phyloP scores from a whole-genome alignment of 2,329 filamentous ascomycete genomes.

The Monilinia fructicola region DNA sequence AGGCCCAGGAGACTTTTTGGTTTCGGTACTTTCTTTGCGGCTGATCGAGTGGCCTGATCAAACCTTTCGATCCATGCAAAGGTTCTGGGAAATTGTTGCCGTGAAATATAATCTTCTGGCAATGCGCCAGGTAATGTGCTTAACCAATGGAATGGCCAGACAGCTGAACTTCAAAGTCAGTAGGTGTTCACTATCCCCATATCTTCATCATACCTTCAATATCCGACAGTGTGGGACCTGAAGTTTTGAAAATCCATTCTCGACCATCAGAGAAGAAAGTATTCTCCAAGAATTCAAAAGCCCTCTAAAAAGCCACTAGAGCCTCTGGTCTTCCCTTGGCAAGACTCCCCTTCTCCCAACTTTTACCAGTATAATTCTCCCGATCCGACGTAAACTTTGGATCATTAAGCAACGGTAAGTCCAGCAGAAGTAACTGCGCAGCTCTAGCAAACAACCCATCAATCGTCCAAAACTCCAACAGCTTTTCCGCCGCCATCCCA shows the following conservation, averaged over 20 bases:
- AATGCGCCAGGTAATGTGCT: constrained; percentile 55
- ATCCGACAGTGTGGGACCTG: constrained; percentile 59
- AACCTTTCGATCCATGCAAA: constrained; percentile 68
- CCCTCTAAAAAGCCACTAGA: constrained; percentile 53
- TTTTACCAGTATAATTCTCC: constrained; percentile 46
- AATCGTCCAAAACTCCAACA: constrained; percentile 56
- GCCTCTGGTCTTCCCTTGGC: constrained; percentile 53
- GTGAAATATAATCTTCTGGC: constrained; percentile 52
- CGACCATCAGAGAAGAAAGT: constrained; percentile 65
- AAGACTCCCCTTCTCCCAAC: constrained; percentile 44
- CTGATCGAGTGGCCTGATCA: constrained; percentile 47
- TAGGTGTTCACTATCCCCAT: background rate
- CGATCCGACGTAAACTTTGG: constrained; percentile 60
- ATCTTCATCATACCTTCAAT: constrained; percentile 53
- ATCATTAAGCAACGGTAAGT: constrained; percentile 48
- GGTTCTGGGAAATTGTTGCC: constrained; percentile 55
- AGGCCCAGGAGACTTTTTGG: constrained; percentile 51
- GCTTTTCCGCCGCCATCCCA: constrained; percentile 46
- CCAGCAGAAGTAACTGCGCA: background rate
- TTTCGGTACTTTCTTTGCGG: constrained; percentile 43
- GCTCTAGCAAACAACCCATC: constrained; percentile 42
- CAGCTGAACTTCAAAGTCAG: constrained; percentile 33
- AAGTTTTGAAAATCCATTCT: constrained; percentile 59
- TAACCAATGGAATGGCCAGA: constrained; percentile 70
- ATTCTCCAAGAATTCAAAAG: constrained; percentile 59